phyloP scores from a whole-genome alignment of 78 protist species.

The Parvularia atlantis region DNA sequence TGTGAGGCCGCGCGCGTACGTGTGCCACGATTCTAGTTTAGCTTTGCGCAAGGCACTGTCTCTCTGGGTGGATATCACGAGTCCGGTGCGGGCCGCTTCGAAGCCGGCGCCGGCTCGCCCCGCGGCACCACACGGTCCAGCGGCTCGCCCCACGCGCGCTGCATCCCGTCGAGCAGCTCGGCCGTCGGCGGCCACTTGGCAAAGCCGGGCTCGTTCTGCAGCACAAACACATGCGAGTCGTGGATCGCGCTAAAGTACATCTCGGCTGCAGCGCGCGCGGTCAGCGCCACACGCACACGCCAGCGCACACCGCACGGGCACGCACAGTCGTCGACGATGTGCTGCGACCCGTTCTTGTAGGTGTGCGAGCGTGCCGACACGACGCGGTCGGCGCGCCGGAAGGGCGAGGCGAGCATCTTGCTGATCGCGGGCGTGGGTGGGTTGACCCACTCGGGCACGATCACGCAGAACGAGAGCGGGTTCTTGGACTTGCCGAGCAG shows the following conservation, averaged over 20 bases:
- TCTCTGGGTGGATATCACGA: too few relatives aligned
- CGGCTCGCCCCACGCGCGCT: too few relatives aligned
- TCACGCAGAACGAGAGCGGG: constrained; percentile 9
- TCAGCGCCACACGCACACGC: too few relatives aligned
- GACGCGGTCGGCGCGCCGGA: background rate
- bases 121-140: too few relatives aligned
- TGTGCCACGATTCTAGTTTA: too few relatives aligned
- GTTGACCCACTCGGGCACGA: constrained; percentile 23
- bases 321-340: background rate
- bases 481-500: background rate
- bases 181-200: background rate
- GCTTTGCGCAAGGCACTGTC: too few relatives aligned
- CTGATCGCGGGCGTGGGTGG: background rate
- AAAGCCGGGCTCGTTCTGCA: constrained; percentile 15
- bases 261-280: too few relatives aligned
- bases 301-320: background rate
- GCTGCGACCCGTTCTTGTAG: background rate
- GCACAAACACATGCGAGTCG: background rate
- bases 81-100: too few relatives aligned
- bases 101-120: too few relatives aligned
- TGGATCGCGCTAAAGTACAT: too few relatives aligned
- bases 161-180: too few relatives aligned
- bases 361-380: background rate
- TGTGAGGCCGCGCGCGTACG: too few relatives aligned
- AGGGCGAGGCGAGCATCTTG: background rate